These are phyloP conservation scores for Pichia sp. DNA, from an alignment of 1,139 yeast species.

Conservation along the genomic window DNA sequence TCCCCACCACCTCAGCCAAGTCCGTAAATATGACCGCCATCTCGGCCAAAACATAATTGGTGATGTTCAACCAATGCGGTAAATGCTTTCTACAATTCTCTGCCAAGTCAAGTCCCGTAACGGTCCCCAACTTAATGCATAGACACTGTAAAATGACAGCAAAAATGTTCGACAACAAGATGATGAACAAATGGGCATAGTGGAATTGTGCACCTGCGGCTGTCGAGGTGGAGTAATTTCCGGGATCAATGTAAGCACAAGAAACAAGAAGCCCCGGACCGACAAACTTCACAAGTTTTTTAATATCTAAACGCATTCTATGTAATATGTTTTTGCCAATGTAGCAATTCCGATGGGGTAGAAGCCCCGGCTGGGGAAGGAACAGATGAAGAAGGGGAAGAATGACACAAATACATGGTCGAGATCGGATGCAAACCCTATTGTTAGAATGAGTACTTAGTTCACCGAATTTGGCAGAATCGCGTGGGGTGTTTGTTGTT, in stretches of 20 bases:
- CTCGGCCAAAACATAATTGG: slow-evolving; percentile 62
- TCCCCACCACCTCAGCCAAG: slow-evolving; percentile 78
- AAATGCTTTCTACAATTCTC: slow-evolving; percentile 68
- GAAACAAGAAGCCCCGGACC: slow-evolving; percentile 79
- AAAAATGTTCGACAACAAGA: slow-evolving; percentile 60
- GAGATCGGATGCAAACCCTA: too few species aligned
- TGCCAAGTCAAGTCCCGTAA: slow-evolving; percentile 73
- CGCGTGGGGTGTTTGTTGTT: too few species aligned
- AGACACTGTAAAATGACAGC: slow-evolving; percentile 69
- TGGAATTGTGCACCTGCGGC: slow-evolving; percentile 72
- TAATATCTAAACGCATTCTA: slow-evolving; percentile 12
- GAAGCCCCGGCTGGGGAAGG: too few species aligned
- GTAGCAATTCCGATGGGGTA: not conserved
- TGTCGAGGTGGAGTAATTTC: slow-evolving; percentile 75
- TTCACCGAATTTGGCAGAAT: too few species aligned
- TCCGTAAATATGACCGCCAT: slow-evolving; percentile 77
- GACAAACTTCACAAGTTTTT: slow-evolving; percentile 55
- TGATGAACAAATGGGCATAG: slow-evolving; percentile 58
- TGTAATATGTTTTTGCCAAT: not conserved
- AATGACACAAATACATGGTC: too few species aligned
- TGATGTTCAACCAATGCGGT: slow-evolving; percentile 52
- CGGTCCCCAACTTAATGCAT: slow-evolving; percentile 72
- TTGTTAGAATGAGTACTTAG: too few species aligned
- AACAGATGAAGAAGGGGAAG: too few species aligned
- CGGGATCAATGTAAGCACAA: slow-evolving; percentile 80